These are phyloP conservation scores for Triticum urartu DNA, from an alignment of 176 grass and related monocot species.

Conservation along the genomic window DNA sequence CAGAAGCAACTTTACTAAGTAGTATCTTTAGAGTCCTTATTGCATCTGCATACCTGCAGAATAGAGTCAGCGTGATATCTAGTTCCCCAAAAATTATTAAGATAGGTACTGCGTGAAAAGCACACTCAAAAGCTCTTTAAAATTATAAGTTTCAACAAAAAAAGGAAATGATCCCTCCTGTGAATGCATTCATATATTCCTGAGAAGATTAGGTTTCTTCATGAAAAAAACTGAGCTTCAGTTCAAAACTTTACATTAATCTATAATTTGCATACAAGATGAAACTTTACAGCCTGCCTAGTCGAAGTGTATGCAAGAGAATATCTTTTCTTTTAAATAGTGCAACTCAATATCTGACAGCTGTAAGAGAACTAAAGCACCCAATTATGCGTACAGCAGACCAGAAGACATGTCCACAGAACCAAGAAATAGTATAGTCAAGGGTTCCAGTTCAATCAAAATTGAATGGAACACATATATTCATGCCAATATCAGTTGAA, in stretches of 20 bases:
- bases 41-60: constrained; percentile 84
- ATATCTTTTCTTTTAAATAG: background rate
- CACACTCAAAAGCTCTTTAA: background rate
- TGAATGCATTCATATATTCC: background rate
- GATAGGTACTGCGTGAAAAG: background rate
- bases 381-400: background rate
- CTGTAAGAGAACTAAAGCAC: background rate
- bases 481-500: background rate
- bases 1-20: constrained; percentile 51
- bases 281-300: background rate
- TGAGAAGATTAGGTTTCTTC: background rate
- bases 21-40: constrained; percentile 65
- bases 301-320: background rate
- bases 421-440: background rate
- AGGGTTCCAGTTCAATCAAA: constrained; percentile 23
- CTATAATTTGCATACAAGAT: background rate
- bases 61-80: constrained; percentile 3
- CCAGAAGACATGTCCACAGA: background rate
- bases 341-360: constrained; percentile 1
- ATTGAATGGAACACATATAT: background rate
- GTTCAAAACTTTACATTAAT: background rate
- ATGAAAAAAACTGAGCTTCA: background rate
- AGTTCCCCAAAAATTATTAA: constrained; percentile 10
- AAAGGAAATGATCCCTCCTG: background rate
- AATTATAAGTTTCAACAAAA: background rate